phyloP scores from a whole-genome alignment of 2,329 filamentous ascomycete species.

The Apiospora saccharicola region DNA sequence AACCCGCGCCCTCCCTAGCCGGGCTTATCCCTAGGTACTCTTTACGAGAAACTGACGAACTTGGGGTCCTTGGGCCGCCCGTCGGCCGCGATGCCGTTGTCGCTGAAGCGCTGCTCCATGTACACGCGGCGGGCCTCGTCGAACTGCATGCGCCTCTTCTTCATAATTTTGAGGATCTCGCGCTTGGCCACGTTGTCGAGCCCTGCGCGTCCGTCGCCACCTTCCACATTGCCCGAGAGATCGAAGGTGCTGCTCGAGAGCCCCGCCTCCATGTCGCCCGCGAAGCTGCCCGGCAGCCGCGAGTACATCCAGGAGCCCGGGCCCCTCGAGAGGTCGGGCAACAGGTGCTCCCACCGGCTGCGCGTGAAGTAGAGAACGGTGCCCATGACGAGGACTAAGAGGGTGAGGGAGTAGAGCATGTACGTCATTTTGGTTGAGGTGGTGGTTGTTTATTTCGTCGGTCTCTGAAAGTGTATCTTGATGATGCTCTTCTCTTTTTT shows the following conservation, averaged over 20 bases:
- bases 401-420: slow-evolving; percentile 78
- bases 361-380: slow-evolving; percentile 86
- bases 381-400: slow-evolving; percentile 74
- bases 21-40: not conserved
- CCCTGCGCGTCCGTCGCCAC: slow-evolving; percentile 79
- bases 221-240: slow-evolving; percentile 78
- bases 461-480: not conserved
- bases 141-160: slow-evolving; percentile 80
- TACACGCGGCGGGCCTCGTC: slow-evolving; percentile 89
- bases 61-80: slow-evolving; percentile 90
- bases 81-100: slow-evolving; percentile 87
- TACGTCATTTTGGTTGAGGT: slow-evolving; percentile 68
- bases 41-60: slow-evolving; percentile 88
- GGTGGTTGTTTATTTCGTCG: not conserved
- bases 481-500: not conserved
- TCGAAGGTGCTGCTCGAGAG: slow-evolving; percentile 86
- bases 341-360: slow-evolving; percentile 73
- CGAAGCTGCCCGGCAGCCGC: slow-evolving; percentile 79
- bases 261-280: slow-evolving; percentile 86
- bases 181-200: slow-evolving; percentile 82
- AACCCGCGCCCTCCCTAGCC: not conserved
- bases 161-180: slow-evolving; percentile 91
- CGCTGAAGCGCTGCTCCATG: slow-evolving; percentile 85
- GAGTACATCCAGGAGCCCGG: slow-evolving; percentile 72
- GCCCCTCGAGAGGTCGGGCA: slow-evolving; percentile 66